Evolutionary conservation across 495 filamentous ascomycete species (phyloP), one percentile per base, ranked within the genome.

Genomic region (Talaromyces wortmannii): DNA sequence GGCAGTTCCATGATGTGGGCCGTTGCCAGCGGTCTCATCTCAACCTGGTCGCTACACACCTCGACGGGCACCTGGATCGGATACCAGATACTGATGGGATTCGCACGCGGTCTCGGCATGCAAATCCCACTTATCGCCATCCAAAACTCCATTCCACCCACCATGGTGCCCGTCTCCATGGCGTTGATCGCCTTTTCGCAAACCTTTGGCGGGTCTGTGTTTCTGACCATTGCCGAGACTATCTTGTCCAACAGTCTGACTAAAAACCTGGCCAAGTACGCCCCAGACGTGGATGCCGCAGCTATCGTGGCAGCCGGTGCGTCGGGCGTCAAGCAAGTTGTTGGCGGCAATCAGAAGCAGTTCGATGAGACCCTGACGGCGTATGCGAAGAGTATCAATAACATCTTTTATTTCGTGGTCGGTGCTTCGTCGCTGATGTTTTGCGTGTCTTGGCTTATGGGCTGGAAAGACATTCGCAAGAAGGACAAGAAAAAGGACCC

Each of bases 161-260:
- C 61, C 6, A 69, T 80, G 53, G 67, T 78, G 42, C 68, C 81
- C 17, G 63, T 78, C 17, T 77, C 68, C n/a, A 78, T 78, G 59
- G 66, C 80, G 3, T 62, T 58, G 4, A n/a, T 58, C 5, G 10
- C 48, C 6, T 87, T 87, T 61, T 61, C 71, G 43, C 82, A 87
- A 61, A 83, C 78, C 0, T 70, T 90, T 6, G 83, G 83, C 40
- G 84, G 81, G n/a, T 79, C 85, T 0, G 63, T 89, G 4, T 88
- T 85, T 62, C 76, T 91, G 18, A 78, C 78, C 2, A 78, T 89
- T 8, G 83, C 72, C 18, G 78, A 90, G 59, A 86, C 81, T 49
- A 75, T 90, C 55, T 86, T 92, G 59, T 73, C 74, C 36, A 86
- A 85, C 63, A 72, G 76, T 40, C 76, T 91, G 7, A 61, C 80